phyloP scores from a whole-genome alignment of 108 stramenopile species.

The Bacterosira constricta region DNA sequence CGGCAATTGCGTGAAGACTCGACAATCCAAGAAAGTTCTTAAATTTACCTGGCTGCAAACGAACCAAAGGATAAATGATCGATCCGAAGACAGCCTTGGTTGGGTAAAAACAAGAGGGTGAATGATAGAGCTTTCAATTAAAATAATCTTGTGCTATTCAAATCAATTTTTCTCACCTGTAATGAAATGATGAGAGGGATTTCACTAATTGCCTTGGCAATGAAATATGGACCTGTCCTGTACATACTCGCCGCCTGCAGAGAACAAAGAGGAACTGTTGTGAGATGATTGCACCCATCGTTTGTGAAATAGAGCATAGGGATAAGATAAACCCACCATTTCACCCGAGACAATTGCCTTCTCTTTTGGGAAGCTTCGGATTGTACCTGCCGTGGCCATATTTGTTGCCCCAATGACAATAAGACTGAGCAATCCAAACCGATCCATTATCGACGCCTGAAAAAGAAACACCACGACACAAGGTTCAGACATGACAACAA shows the following conservation, averaged over 20 bases:
- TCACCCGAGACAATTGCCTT: conserved; percentile 81
- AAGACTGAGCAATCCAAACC: conserved; percentile 83
- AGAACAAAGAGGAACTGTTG: not conserved
- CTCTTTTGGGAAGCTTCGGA: conserved; percentile 87
- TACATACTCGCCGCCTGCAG: conserved; percentile 62
- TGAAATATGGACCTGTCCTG: conserved; percentile 88
- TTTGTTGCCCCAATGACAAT: conserved; percentile 86
- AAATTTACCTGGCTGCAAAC: conserved; percentile 68
- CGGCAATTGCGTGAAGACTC: conserved; percentile 75
- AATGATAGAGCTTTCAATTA: too few species aligned
- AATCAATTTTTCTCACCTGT: too few species aligned
- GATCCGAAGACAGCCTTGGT: conserved; percentile 82
- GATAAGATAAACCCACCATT: conserved; percentile 34
- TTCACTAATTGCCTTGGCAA: conserved; percentile 93
- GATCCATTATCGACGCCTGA: conserved; percentile 79
- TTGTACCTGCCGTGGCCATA: conserved; percentile 84
- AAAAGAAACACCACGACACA: not conserved
- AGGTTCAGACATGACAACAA: not conserved
- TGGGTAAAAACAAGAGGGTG: too few species aligned
- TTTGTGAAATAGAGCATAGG: too few species aligned
- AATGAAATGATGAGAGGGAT: conserved; percentile 90
- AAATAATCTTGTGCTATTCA: too few species aligned
- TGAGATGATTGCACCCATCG: too few species aligned
- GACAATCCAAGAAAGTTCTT: conserved; percentile 79
- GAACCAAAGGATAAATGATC: conserved; percentile 82